Evolutionary conservation across 164 flowering plant genomes (phyloP).

Genomic region (Aristolochia fimbriata): DNA sequence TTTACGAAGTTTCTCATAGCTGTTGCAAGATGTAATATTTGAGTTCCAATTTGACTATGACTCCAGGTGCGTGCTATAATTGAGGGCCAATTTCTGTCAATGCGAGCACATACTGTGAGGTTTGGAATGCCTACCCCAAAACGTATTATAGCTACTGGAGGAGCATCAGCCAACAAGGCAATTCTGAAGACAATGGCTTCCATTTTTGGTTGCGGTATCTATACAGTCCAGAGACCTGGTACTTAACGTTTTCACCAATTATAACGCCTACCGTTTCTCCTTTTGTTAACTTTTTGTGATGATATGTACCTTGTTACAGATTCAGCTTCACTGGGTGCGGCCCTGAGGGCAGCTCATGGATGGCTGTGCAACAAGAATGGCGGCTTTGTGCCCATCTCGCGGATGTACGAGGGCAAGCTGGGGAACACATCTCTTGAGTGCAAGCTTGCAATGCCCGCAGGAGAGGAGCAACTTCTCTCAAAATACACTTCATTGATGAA

Average conservation of each 20-base stretch:
- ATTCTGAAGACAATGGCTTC: constrained; percentile 59
- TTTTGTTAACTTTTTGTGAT: too few species aligned
- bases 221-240: constrained; percentile 85
- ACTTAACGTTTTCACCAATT: neutral
- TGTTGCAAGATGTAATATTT: too few species aligned
- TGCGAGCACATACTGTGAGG: constrained; percentile 84
- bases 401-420: constrained; percentile 33
- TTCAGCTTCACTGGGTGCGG: constrained; percentile 95
- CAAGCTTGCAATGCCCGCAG: constrained; percentile 50
- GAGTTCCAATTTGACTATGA: neutral
- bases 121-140: constrained; percentile 96
- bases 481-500: constrained; percentile 62
- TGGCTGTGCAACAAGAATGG: constrained; percentile 75
- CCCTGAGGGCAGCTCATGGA: constrained; percentile 93
- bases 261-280: neutral
- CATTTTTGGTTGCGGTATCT: constrained; percentile 77
- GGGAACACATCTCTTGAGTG: constrained; percentile 53
- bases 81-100: constrained; percentile 88
- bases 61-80: constrained; percentile 76
- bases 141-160: constrained; percentile 90
- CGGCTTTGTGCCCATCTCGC: constrained; percentile 56
- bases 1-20: neutral
- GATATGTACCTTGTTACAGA: constrained; percentile 28
- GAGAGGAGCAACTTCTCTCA: constrained; percentile 36
- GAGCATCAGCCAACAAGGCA: constrained; percentile 76